Conservation (phyloP, 805 yeast genomes). For the Clavispora fructus region DNA sequence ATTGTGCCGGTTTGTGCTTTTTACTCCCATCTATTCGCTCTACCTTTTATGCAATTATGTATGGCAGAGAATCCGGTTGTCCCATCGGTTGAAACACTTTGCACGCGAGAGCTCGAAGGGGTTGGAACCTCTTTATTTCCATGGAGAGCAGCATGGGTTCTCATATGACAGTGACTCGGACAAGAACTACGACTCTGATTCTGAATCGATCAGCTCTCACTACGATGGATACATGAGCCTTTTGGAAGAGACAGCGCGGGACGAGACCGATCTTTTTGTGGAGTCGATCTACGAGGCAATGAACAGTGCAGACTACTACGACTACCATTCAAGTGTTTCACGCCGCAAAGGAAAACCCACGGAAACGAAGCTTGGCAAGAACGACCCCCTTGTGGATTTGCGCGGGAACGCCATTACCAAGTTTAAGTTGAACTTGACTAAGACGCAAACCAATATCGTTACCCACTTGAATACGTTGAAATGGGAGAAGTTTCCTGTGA, state of each 20-base stretch:
- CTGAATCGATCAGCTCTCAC: neutral
- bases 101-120: conserved; percentile 22
- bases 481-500: conserved; percentile 13
- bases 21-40: conserved; percentile 61
- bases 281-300: conserved; percentile 61
- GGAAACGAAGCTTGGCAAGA: neutral
- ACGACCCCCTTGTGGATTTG: conserved; percentile 5
- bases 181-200: conserved; percentile 1
- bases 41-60: conserved; percentile 45
- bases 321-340: conserved; percentile 11
- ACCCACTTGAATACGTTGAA: conserved; percentile 6
- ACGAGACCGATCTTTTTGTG: conserved; percentile 58
- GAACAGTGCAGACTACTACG: conserved; percentile 27
- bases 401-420: conserved; percentile 6
- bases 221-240: neutral
- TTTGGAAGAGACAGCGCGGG: conserved; percentile 25
- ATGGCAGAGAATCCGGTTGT: conserved; percentile 31
- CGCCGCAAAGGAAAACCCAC: neutral
- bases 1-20: conserved; percentile 39
- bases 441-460: conserved; percentile 5
- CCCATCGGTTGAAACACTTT: conserved; percentile 23
- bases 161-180: conserved; percentile 7
- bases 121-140: conserved; percentile 22
- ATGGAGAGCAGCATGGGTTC: neutral
- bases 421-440: conserved; percentile 8